Evolutionary conservation across 2,329 filamentous ascomycete species (phyloP), one percentile per base, ranked within the genome.

Genomic region (Berkeleyomyces rouxiae): DNA sequence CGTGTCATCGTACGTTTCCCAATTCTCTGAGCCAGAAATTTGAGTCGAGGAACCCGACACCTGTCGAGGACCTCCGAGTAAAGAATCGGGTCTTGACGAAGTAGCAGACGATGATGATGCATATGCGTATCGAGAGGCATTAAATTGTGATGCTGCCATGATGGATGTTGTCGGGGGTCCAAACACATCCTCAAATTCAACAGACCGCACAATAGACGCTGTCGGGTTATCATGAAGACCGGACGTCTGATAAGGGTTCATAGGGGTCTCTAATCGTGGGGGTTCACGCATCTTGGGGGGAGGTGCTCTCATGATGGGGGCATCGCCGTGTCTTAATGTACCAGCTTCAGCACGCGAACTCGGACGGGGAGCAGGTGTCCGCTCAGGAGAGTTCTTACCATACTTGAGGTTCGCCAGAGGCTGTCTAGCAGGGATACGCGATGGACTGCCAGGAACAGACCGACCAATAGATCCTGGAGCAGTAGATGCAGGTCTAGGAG

Each of bases 1-100:
- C 67, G 81, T 83, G 71, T 95, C 89, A 68, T 93, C 91, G 69
- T 93, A 97, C 7, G 91, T 96, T 74, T 97, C 92, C 92, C 92
- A 97, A 72, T 97, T 97, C 74, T 97, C 92, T 3, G 89, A 95
- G 33, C 88, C 89, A 4, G 88, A 90, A 36, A 87, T 79, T 31
- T 79, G 79, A 1, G 87, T 89, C n/a, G 88, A 91, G 13, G 66
- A 58, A 59, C 67, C 68, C 3, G 74, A 75, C 13, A 86, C 84
- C 68, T 92, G 88, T 58, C 89, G 78, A 0, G 77, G 77, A 31
- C 46, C 62, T 11, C 53, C 63, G 42, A 64, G 55, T 23, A 64
- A 10, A 5, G 63, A 64, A 37, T 64, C 63, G 4, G 63, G 59
- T 7, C 51, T 59, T n/a, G 63, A 64, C 1, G 63, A 64, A 11